Conservation (phyloP, 352 stramenopile genomes). For the Chrysophaeum taylorii region DNA sequence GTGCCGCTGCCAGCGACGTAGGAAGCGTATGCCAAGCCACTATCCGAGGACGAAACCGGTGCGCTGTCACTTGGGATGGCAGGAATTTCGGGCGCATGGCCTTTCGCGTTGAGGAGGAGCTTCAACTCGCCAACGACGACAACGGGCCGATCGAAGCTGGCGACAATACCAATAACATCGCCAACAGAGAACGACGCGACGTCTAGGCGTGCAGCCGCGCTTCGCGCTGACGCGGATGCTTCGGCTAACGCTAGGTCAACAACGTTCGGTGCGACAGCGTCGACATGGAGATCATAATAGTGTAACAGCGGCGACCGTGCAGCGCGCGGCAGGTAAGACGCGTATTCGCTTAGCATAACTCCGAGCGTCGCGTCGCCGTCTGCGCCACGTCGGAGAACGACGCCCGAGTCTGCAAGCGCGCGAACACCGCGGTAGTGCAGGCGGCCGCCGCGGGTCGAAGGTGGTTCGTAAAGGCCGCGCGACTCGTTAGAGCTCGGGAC, state of each 20-base stretch:
- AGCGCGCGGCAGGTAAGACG: not conserved
- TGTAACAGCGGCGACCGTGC: not conserved
- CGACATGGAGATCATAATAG: not conserved
- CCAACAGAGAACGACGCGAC: not conserved
- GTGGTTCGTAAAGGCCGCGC: not conserved
- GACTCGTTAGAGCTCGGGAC: too few species aligned
- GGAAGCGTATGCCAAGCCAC: slow-evolving; percentile 22
- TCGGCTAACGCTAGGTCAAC: not conserved
- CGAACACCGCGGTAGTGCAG: not conserved
- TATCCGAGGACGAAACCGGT: not conserved
- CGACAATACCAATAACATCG: not conserved
- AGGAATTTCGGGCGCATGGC: not conserved
- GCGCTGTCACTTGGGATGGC: too few species aligned
- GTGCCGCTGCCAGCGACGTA: slow-evolving; percentile 48
- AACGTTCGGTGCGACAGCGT: not conserved
- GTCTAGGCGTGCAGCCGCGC: not conserved
- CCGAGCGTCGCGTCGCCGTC: not conserved
- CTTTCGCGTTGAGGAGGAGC: not conserved
- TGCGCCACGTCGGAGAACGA: too few species aligned
- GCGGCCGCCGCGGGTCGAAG: not conserved
- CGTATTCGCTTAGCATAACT: not conserved
- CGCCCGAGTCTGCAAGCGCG: not conserved
- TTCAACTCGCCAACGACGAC: not conserved
- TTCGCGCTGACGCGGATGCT: not conserved
- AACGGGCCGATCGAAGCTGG: not conserved